Conservation (phyloP, 768 basidiomycete genomes). For the Boletus rufocinnamomeus region DNA sequence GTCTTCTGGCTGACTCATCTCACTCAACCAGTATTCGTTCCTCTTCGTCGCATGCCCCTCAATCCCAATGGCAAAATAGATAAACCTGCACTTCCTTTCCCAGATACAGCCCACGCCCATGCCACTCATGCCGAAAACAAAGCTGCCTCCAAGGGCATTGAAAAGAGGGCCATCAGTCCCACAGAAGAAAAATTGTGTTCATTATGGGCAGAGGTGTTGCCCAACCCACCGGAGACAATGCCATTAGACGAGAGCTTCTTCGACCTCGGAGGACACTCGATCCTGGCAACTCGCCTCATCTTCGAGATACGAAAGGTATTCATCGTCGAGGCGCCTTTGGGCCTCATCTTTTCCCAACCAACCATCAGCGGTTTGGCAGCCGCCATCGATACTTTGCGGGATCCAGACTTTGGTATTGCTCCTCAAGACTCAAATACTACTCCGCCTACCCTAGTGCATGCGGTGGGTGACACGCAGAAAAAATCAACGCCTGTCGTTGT, state of each 20-base stretch:
- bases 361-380: slow-evolving; percentile 77
- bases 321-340: slow-evolving; percentile 86
- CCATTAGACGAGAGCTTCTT: slow-evolving; percentile 95
- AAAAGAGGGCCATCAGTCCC: slow-evolving; percentile 49
- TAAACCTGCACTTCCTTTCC: slow-evolving; percentile 97
- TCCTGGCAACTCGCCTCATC: slow-evolving; percentile 94
- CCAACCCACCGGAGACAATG: slow-evolving; percentile 73
- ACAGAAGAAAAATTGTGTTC: slow-evolving; percentile 80
- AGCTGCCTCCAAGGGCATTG: slow-evolving; percentile 26
- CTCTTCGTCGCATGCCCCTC: slow-evolving; percentile 91
- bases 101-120: slow-evolving; percentile 78
- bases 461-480: slow-evolving; percentile 15
- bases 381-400: slow-evolving; percentile 73
- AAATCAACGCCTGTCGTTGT: slow-evolving; percentile 37
- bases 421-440: slow-evolving; percentile 32
- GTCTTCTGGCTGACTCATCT: slow-evolving; percentile 5
- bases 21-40: slow-evolving; percentile 76
- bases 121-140: slow-evolving; percentile 45
- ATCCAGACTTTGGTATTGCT: slow-evolving; percentile 78
- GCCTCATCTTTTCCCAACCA: slow-evolving; percentile 88
- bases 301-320: slow-evolving; percentile 95
- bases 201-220: slow-evolving; percentile 86
- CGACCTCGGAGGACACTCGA: slow-evolving; percentile 97
- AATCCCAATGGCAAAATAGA: slow-evolving; percentile 99
- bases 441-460: slow-evolving; percentile 18